Evolutionary conservation across 495 filamentous ascomycete genomes (phyloP).

Genomic region (Platismatia glauca): DNA sequence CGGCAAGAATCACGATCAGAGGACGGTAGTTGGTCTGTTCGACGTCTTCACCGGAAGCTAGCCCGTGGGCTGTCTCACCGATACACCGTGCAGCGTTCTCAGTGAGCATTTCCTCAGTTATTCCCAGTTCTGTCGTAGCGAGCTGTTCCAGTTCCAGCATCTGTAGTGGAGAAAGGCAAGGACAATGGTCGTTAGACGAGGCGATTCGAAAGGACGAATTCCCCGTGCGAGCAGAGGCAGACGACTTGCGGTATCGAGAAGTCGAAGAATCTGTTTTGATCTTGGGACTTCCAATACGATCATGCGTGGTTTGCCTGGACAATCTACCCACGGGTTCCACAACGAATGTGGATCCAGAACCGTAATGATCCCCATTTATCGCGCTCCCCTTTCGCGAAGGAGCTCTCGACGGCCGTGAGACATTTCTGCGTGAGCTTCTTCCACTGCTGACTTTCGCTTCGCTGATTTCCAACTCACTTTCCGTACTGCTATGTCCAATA

Average conservation of each 20-base stretch:
- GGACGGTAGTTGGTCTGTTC: slow-evolving; percentile 33
- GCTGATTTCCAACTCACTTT: slow-evolving; percentile 53
- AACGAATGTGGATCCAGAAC: slow-evolving; percentile 10
- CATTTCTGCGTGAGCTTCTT: neutral
- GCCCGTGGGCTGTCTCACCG: slow-evolving; percentile 66
- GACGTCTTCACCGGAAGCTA: slow-evolving; percentile 30
- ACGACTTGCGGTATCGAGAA: slow-evolving; percentile 27
- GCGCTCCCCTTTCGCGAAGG: slow-evolving; percentile 57
- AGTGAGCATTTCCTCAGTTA: slow-evolving; percentile 81
- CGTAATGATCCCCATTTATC: slow-evolving; percentile 4
- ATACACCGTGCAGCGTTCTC: slow-evolving; percentile 87
- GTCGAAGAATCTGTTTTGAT: slow-evolving; percentile 27
- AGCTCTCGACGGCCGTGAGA: slow-evolving; percentile 30
- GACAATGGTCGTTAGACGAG: slow-evolving; percentile 61
- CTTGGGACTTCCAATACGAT: slow-evolving; percentile 37
- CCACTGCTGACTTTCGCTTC: slow-evolving; percentile 38
- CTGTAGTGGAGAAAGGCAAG: slow-evolving; percentile 72
- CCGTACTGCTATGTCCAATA: slow-evolving; percentile 55
- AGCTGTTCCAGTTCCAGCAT: slow-evolving; percentile 87
- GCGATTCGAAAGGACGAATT: slow-evolving; percentile 40
- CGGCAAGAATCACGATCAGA: slow-evolving; percentile 73
- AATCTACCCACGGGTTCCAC: slow-evolving; percentile 4
- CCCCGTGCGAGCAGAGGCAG: slow-evolving; percentile 22
- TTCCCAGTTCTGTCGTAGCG: slow-evolving; percentile 69
- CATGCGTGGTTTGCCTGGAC: slow-evolving; percentile 6